Conservation (phyloP, 2,329 filamentous ascomycete species). For the Arthroderma sp. region DNA sequence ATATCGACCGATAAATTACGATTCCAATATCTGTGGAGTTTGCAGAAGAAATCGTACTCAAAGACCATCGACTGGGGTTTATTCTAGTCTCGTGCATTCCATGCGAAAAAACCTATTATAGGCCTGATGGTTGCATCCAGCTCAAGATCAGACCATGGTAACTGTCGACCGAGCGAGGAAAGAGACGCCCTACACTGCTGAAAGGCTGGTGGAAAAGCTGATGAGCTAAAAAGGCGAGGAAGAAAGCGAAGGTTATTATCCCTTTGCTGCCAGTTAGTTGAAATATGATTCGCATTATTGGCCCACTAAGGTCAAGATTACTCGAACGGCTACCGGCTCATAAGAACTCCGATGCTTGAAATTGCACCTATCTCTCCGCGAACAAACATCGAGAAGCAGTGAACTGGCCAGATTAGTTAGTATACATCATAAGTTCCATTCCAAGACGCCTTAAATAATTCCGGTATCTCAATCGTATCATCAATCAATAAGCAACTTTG, state of each 20-base stretch:
- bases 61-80: slow-evolving; percentile 32
- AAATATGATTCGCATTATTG: not conserved
- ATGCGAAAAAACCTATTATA: slow-evolving; percentile 14
- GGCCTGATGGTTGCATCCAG: slow-evolving; percentile 22
- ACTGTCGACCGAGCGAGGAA: slow-evolving; percentile 37
- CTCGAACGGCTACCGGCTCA: no score
- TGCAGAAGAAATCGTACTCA: slow-evolving; percentile 37
- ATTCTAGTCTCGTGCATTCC: slow-evolving; percentile 35
- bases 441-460: slow-evolving; percentile 11
- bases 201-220: no score
- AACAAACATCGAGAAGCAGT: not conserved
- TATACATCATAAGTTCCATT: not conserved
- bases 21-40: slow-evolving; percentile 22
- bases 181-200: slow-evolving; percentile 26
- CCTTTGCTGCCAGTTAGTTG: slow-evolving; percentile 3
- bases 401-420: not conserved
- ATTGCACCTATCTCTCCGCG: no score
- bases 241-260: not conserved
- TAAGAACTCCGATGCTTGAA: no score
- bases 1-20: slow-evolving; percentile 37
- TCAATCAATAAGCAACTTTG: slow-evolving; percentile 38
- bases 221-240: not conserved
- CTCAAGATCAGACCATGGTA: slow-evolving; percentile 25
- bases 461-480: no score
- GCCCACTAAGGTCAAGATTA: no score